A percentile compares a stretch with the other conserved stretches of the same genome.
Evolutionary conservation across 2,329 filamentous ascomycete species (phyloP).

Genomic region (Clarireedia hainanense): DNA sequence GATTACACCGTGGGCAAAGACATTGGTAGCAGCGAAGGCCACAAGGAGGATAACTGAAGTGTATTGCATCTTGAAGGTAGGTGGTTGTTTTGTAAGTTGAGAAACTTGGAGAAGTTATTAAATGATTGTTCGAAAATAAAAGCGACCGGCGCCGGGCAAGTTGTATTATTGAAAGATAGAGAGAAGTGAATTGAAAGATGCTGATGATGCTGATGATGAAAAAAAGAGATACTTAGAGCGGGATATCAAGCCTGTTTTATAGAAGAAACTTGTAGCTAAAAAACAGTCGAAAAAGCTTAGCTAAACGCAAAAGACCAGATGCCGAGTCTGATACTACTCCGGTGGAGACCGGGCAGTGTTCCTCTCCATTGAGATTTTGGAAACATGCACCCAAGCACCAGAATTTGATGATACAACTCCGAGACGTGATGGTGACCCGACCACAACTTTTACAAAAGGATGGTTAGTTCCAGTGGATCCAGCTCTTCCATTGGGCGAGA

Average conservation of each 20-base stretch:
- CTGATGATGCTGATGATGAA: constrained; percentile 22
- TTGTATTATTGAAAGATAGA: constrained; percentile 17
- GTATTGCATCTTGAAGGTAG: constrained; percentile 38
- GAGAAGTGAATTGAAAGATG: constrained; percentile 8
- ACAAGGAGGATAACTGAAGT: constrained; percentile 38
- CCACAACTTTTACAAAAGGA: neutral
- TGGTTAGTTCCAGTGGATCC: neutral
- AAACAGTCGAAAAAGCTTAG: constrained; percentile 17
- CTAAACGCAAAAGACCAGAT: constrained; percentile 19
- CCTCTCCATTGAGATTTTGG: constrained; percentile 12
- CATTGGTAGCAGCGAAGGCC: constrained; percentile 36
- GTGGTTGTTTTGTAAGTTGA: constrained; percentile 2
- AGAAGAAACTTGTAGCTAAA: constrained; percentile 12
- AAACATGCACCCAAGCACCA: constrained; percentile 12
- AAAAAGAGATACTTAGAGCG: constrained; percentile 12
- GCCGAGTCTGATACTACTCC: constrained; percentile 15
- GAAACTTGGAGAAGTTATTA: constrained; percentile 4
- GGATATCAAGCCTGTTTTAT: constrained; percentile 18
- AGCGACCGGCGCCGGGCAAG: constrained; percentile 23
- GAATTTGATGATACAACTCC: constrained; percentile 15
- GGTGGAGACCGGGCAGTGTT: neutral
- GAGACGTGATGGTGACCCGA: constrained; percentile 11
- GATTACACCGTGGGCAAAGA: constrained; percentile 51
- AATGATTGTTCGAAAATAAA: constrained; percentile 9
- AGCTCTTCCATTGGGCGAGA: neutral